Evolutionary conservation across 352 stramenopile species (phyloP).

Genomic region (Saprolegnia parasitica): DNA sequence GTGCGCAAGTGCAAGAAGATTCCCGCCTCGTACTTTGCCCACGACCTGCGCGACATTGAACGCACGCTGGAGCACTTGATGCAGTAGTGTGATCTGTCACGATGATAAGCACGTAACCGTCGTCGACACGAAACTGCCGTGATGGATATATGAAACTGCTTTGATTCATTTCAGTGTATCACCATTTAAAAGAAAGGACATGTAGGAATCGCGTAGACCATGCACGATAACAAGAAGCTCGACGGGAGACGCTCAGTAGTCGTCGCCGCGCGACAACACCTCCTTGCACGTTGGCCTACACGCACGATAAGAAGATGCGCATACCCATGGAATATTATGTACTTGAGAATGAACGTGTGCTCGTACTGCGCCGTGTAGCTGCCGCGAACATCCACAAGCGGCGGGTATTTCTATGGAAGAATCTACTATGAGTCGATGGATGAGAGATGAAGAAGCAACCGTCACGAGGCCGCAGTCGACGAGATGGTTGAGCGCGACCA

Average conservation of each 20-base stretch:
- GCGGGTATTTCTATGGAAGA: slow-evolving; percentile 76
- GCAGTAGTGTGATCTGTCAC: too few relatives aligned
- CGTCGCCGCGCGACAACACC: slow-evolving; percentile 95
- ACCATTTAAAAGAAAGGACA: too few relatives aligned
- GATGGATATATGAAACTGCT: too few relatives aligned
- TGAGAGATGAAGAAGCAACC: slow-evolving; percentile 2
- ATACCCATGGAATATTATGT: background rate
- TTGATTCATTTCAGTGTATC: too few relatives aligned
- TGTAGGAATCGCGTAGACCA: too few relatives aligned
- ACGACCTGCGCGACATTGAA: background rate
- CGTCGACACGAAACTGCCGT: too few relatives aligned
- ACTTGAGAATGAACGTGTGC: slow-evolving; percentile 94
- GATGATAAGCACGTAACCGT: too few relatives aligned
- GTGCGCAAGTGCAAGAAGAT: background rate
- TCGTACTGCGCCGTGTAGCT: slow-evolving; percentile 99
- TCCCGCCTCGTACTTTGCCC: background rate
- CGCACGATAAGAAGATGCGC: background rate
- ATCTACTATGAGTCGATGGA: background rate
- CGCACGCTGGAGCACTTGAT: background rate
- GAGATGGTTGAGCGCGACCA: slow-evolving; percentile 90
- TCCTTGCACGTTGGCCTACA: slow-evolving; percentile 96
- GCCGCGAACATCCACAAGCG: slow-evolving; percentile 93
- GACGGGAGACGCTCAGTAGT: slow-evolving; percentile 78
- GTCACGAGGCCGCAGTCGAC: slow-evolving; percentile 87
- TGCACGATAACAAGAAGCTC: too few relatives aligned